Evolutionary conservation across 495 filamentous ascomycete genomes (phyloP).

Genomic region (Penicillium malachiteum): DNA sequence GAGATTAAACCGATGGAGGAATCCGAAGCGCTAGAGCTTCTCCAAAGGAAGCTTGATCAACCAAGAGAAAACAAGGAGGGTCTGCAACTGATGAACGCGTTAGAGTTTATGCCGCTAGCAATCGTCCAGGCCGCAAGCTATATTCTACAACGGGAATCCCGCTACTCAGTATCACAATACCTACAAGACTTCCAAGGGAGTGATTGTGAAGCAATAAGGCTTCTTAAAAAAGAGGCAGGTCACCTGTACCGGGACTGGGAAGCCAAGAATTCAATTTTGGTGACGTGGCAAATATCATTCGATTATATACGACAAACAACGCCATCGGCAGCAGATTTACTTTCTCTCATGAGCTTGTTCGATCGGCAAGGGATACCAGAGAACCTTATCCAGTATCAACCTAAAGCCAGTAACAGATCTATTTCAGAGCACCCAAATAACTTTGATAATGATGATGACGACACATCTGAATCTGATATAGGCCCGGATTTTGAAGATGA

Average conservation of each 20-base stretch:
- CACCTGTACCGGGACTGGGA: slow-evolving; percentile 19
- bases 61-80: background rate
- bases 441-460: too few species aligned
- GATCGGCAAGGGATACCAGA: slow-evolving; percentile 16
- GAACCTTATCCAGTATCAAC: background rate
- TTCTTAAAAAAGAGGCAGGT: background rate
- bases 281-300: slow-evolving; percentile 35
- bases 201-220: background rate
- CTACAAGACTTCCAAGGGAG: slow-evolving; percentile 28
- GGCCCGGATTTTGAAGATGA: too few species aligned
- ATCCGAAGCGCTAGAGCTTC: slow-evolving; percentile 1
- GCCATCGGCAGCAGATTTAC: too few species aligned
- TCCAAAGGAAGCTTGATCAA: slow-evolving; percentile 1
- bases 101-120: too few species aligned
- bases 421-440: too few species aligned
- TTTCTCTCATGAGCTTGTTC: too few species aligned
- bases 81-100: background rate
- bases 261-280: slow-evolving; percentile 23
- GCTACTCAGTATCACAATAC: slow-evolving; percentile 32
- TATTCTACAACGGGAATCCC: slow-evolving; percentile 14
- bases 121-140: background rate
- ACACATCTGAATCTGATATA: too few species aligned
- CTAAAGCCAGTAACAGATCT: too few species aligned
- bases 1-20: background rate
- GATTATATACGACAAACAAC: slow-evolving; percentile 19